Conservation (phyloP, 345 rosid species). For the Lepidium sativum region DNA sequence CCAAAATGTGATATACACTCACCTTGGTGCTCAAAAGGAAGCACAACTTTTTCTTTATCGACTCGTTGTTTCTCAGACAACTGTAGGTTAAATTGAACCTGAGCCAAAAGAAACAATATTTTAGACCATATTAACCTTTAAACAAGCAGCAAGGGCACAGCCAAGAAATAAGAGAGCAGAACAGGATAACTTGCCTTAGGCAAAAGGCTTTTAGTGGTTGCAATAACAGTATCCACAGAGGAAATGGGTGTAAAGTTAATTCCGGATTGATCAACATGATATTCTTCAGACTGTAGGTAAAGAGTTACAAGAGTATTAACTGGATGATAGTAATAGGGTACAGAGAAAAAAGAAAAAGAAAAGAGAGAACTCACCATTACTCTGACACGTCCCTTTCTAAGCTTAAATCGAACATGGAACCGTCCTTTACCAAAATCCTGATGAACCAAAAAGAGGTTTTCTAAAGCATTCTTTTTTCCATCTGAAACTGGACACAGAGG, state of each 20-base stretch:
- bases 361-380: constrained; percentile 42
- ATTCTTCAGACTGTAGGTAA: constrained; percentile 54
- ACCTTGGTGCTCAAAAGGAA: constrained; percentile 99
- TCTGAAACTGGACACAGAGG: constrained; percentile 35
- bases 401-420: constrained; percentile 64
- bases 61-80: constrained; percentile 69
- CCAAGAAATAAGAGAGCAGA: neutral
- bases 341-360: neutral
- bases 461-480: constrained; percentile 40
- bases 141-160: neutral
- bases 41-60: constrained; percentile 77
- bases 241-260: constrained; percentile 54
- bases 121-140: neutral
- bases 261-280: constrained; percentile 46
- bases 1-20: neutral
- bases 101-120: constrained; percentile 23
- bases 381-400: constrained; percentile 80
- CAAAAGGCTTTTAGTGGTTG: constrained; percentile 41
- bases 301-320: constrained; percentile 5
- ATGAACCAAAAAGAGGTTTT: constrained; percentile 37
- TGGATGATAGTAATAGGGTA: neutral
- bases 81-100: constrained; percentile 81
- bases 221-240: constrained; percentile 29
- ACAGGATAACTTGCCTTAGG: constrained; percentile 54
- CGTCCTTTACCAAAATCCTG: constrained; percentile 49